Base-by-base conservation (phyloP, 495 filamentous ascomycete genomes). In the Aspergillus egyptiacus region DNA sequence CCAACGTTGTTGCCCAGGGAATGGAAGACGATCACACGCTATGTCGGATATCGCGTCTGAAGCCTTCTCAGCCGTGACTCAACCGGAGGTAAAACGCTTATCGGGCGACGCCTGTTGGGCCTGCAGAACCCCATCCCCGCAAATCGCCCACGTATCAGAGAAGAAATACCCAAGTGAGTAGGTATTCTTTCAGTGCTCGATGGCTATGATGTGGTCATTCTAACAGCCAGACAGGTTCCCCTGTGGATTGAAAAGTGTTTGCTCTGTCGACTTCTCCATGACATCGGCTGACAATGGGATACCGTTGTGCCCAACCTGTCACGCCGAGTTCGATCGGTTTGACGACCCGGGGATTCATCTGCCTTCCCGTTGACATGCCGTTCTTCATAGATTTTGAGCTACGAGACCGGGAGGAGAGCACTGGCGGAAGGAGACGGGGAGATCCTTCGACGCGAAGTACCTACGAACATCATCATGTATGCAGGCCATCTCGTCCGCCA, bases 41-140 rank as follows among this genome's bases (percentile, higher is more conserved):
- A 28, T 28, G 25, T 28, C 25, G 25, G 25, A 28, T 28, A 28
- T 28, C 25, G 10, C 5, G 10, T 28, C 25, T 28, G 25, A 28
- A 5, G 25, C 25, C 25, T 28, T 28, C 10, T 28, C 25, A 10
- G 25, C 25, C 25, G 25, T 10, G 25, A 28, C 25, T 10, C 25
- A 10, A 28, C 10, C 10, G 25, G 25, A 28, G 25, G 25, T 28
- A 28, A 28, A 28, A 28, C 25, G 25, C 5, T 28, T 28, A 28
- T 28, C 25, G 10, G 25, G 25, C 25, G 25, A 28, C 81, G 87
- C 31, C 75, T 95, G 14, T 72, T 85, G 52, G 80, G 82, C 39
- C 74, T 93, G 6, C 85, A 88, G 60, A 71, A 71, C 24, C 39
- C 25, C 10, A 28, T 28, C 25, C 25, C 25, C 25, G 25, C 25